phyloP scores from a whole-genome alignment of 306 rosid species.

The Prunus armeniaca region DNA sequence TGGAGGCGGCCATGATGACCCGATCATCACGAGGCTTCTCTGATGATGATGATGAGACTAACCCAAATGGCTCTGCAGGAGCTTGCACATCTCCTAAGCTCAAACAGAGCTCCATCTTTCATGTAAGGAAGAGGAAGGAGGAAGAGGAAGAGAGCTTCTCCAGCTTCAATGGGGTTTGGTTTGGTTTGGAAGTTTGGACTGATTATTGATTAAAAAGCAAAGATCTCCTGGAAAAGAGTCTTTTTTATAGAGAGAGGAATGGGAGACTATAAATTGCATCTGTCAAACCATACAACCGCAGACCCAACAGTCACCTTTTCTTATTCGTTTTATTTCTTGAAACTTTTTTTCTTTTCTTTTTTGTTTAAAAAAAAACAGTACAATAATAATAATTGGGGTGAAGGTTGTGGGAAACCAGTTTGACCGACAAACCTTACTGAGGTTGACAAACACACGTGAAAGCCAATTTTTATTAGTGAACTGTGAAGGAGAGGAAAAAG shows the following conservation, averaged over 20 bases:
- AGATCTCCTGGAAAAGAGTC: not conserved
- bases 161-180: too few species aligned
- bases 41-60: too few species aligned
- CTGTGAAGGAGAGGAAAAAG: not conserved
- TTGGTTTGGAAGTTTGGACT: too few species aligned
- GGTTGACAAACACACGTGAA: constrained; percentile 73
- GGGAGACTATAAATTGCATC: too few species aligned
- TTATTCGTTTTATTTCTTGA: not conserved
- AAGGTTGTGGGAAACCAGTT: constrained; percentile 30
- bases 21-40: not conserved
- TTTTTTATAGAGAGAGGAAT: not conserved
- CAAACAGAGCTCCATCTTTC: constrained; percentile 35
- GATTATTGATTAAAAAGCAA: not conserved
- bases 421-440: constrained; percentile 59
- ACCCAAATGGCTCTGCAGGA: not conserved
- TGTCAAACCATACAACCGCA: constrained; percentile 4
- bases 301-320: not conserved
- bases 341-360: not conserved
- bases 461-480: not conserved
- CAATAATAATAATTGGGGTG: constrained; percentile 5
- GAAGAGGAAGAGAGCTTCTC: too few species aligned
- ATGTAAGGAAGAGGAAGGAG: too few species aligned
- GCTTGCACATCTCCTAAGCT: constrained; percentile 27
- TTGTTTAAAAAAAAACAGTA: not conserved
- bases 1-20: not conserved